Base-by-base conservation (phyloP, 2,329 filamentous ascomycete genomes). In the Pestalotiopsis sp. region DNA sequence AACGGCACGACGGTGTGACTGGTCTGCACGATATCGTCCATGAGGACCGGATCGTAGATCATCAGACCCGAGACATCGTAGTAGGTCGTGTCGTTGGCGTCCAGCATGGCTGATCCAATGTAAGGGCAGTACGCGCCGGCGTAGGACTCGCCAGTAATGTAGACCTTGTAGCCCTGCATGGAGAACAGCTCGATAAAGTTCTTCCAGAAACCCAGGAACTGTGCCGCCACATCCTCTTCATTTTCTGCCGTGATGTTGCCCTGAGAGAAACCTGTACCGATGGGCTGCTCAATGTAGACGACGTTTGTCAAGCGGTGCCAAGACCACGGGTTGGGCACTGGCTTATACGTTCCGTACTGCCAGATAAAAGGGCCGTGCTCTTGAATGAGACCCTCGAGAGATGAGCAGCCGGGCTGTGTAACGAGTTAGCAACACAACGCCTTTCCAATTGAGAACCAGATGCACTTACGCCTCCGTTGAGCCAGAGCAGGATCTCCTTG, bases 271-370 rank as follows among this genome's bases (percentile, higher is more conserved):
- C 92, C 92, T 0, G 91, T 92, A 38, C 85, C 85, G 12, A 89
- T 81, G 4, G 89, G 90, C 76, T 93, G 91, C 74, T 93, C 92
- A 9, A 92, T 85, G 88, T 90, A 96, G 61, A 96, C 82, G 74
- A 95, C 87, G 78, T 95, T 94, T 66, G 92, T 92, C 45, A 95
- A 80, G 64, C 91, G 91, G 69, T 88, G 88, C 92, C 92, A 95
- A n/a, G 87, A 87, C 82, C 91, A 94, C 0, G 87, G 85, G 75
- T 94, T 94, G 59, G 83, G 80, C 0, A 89, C 83, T 0, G 92
- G 92, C 20, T 84, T 83, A 67, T 84, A 87, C 0, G 91, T 95
- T 41, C 93, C 93, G 13, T 88, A 84, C 75, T 91, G 87, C 91
- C 91, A 93, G 4, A 86, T 68, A 74, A 93, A 91, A 0, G 92